Evolutionary conservation across 495 filamentous ascomycete species (phyloP), one percentile per base, ranked within the genome.

Genomic region (Penicillium coffeae): DNA sequence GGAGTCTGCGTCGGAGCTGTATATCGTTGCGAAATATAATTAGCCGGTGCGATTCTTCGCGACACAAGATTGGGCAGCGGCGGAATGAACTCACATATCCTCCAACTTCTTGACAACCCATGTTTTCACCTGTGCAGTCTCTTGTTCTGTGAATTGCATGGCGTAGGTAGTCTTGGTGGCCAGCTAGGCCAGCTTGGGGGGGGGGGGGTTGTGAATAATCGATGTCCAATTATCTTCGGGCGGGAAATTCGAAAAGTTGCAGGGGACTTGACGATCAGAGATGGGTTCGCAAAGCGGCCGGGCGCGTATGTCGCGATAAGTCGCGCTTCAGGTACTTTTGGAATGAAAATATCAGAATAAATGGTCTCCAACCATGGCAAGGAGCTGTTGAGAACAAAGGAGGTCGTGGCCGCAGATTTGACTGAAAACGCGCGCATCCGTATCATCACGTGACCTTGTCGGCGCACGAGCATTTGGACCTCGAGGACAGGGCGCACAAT

Each of bases 61-160:
- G 22, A 25, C 16, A 15, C 8, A 13, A 27, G 30, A 33, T 30
- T n/a, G 13, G 21, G 16, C 21, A 36, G 33, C 10, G n/a, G 18
- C 15, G 12, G 25, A 27, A 19, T 20, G 53, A 18, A 71, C 86
- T 59, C 76, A 94, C 90, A 93, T 95, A 58, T 92, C 85, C 64
- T 94, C 91, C 15, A 98, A 74, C 50, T 89, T 85, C 69, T 84
- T 88, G 43, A 95, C 85, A 50, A 96, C 86, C 90, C 90, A 98
- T 45, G 72, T 76, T 75, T 95, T 94, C 44, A 98, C 75, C 22
- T 83, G 73, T 12, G 73, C 70, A 43, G 83, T 78, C 63, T 96
- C 83, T 37, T 78, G 83, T 42, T 95, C 90, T 19, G 83, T 73
- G 56, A 96, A 86, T 52, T 88, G 71, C 90, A 95, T 96, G 14